Percentiles rank a stretch among this genome's conserved stretches.
Conservation (phyloP, 2,329 filamentous ascomycete species). For the Diplodia mutila region DNA sequence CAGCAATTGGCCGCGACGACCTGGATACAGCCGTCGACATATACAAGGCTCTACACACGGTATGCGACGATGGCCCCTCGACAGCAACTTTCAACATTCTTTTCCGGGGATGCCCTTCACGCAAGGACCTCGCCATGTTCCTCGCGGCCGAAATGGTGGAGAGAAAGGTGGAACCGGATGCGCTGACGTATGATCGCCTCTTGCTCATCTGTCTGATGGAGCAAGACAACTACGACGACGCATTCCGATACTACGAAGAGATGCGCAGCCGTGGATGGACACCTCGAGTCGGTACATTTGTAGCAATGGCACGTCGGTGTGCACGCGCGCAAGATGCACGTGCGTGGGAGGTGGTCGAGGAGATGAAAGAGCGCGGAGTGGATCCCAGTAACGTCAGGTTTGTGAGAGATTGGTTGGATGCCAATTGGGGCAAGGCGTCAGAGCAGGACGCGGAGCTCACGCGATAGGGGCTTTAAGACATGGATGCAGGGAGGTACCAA, state of each 20-base stretch:
- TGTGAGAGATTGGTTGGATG: constrained; percentile 10
- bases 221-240: constrained; percentile 45
- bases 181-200: constrained; percentile 65
- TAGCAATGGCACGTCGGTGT: constrained; percentile 35
- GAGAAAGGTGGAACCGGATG: constrained; percentile 57
- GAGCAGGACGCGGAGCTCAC: constrained; percentile 4
- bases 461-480: not conserved
- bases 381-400: not conserved
- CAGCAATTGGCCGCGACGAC: constrained; percentile 49
- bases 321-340: constrained; percentile 37
- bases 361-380: constrained; percentile 31
- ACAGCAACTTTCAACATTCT: constrained; percentile 66
- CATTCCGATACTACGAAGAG: constrained; percentile 55
- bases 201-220: constrained; percentile 58
- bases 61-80: constrained; percentile 51
- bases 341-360: constrained; percentile 36
- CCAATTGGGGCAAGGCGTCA: constrained; percentile 18
- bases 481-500: constrained; percentile 3
- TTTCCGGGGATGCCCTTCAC: constrained; percentile 54
- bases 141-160: constrained; percentile 65
- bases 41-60: constrained; percentile 63
- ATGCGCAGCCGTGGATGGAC: constrained; percentile 45
- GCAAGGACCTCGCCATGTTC: constrained; percentile 63
- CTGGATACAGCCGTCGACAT: constrained; percentile 59
- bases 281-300: constrained; percentile 40